Evolutionary conservation across 495 filamentous ascomycete species (phyloP).

Genomic region (Hyaloscypha bicolor): DNA sequence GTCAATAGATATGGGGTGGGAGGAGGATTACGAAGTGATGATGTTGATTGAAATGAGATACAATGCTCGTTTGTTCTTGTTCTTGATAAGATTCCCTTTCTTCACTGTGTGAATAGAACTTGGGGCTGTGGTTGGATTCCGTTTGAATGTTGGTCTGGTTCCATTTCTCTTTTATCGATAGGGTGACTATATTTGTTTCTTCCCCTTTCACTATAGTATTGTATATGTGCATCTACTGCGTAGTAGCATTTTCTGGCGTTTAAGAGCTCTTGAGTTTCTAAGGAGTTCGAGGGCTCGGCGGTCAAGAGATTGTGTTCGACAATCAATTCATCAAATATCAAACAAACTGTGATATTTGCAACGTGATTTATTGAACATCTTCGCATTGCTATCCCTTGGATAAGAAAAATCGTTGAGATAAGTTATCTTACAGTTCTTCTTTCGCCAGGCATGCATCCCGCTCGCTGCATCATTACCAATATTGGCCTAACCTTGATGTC

Average conservation of each 20-base stretch:
- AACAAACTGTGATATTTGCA: not conserved
- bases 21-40: constrained; percentile 10
- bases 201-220: not conserved
- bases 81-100: not conserved
- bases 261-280: not conserved
- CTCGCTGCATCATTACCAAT: no score
- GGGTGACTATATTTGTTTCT: not conserved
- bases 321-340: not conserved
- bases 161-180: not conserved
- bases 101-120: constrained; percentile 5
- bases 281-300: not conserved
- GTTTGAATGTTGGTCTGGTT: not conserved
- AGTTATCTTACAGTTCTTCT: no score
- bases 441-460: no score
- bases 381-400: not conserved
- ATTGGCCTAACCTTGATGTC: no score
- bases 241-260: constrained; percentile 12
- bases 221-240: constrained; percentile 10
- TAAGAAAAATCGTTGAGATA: no score
- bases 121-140: not conserved
- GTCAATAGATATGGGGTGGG: constrained; percentile 2
- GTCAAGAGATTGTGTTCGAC: not conserved
- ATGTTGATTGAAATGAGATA: constrained; percentile 41
- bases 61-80: constrained; percentile 7
- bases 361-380: not conserved